phyloP scores from a whole-genome alignment of 2,329 filamentous ascomycete genomes.

The Teratosphaeria gauchensis region DNA sequence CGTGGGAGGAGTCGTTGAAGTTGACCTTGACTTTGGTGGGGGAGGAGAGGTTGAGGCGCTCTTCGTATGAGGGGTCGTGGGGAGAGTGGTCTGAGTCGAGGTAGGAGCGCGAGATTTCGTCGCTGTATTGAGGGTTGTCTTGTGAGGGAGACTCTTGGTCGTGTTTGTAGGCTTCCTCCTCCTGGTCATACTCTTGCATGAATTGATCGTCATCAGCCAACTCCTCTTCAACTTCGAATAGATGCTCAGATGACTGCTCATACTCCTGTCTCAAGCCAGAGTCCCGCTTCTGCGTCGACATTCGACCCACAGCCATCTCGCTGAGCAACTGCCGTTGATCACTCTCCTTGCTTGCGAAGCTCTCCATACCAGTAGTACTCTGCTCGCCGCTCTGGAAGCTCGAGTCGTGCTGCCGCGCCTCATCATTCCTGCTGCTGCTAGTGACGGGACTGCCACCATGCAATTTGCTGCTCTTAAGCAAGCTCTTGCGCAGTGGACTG shows the following conservation, averaged over 20 bases:
- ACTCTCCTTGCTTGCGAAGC: conserved; percentile 16
- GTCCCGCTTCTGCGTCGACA: not conserved
- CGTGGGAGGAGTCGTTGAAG: conserved; percentile 23
- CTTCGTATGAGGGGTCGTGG: conserved; percentile 18
- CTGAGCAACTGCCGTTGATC: conserved; percentile 22
- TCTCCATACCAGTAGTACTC: conserved; percentile 9
- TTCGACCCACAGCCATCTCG: conserved; percentile 10
- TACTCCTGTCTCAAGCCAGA: not conserved
- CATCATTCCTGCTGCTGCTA: not conserved
- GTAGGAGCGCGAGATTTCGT: not conserved
- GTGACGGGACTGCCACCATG: conserved; percentile 3
- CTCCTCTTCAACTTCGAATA: not conserved
- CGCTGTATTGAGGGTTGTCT: not conserved
- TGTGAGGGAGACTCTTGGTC: conserved; percentile 1
- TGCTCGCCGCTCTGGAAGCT: conserved; percentile 3
- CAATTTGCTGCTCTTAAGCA: conserved; percentile 15
- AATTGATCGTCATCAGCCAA: not conserved
- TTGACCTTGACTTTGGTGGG: conserved; percentile 26
- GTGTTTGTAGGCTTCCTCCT: conserved; percentile 1
- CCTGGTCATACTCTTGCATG: conserved; percentile 1
- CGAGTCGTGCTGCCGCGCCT: not conserved
- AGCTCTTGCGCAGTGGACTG: conserved; percentile 17
- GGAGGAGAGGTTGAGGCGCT: conserved; percentile 26
- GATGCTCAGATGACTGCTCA: not conserved
- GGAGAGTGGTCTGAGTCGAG: not conserved